A percentile compares a stretch with the other conserved stretches of the same genome.
Evolutionary conservation across 495 filamentous ascomycete species (phyloP).

Genomic region (Baudoinia panamericana): DNA sequence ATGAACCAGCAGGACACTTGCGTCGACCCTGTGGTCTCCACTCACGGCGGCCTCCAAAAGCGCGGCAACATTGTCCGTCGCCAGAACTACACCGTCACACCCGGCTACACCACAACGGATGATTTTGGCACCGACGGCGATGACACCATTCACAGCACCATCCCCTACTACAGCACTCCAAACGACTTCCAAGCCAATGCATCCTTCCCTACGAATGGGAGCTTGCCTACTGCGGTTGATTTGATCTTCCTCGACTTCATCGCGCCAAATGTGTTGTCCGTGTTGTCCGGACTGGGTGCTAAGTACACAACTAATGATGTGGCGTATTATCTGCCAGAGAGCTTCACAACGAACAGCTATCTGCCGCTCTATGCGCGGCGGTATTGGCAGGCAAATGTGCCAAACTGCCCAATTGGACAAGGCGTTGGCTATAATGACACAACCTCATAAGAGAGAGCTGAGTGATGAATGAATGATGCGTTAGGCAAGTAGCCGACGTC

Average conservation of each 20-base stretch:
- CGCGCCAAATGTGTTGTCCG: conserved; percentile 19
- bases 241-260: conserved; percentile 29
- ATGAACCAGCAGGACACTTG: conserved; percentile 30
- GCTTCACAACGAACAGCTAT: conserved; percentile 38
- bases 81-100: conserved; percentile 26
- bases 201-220: conserved; percentile 26
- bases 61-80: conserved; percentile 30
- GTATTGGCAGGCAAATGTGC: conserved; percentile 35
- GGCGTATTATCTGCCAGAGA: conserved; percentile 31
- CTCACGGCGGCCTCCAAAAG: conserved; percentile 8
- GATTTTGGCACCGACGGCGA: conserved; percentile 34
- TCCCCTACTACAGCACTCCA: conserved; percentile 19
- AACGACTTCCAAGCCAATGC: conserved; percentile 25
- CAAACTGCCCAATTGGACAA: conserved; percentile 33
- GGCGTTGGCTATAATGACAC: conserved; percentile 6
- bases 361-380: conserved; percentile 37
- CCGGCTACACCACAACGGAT: conserved; percentile 33
- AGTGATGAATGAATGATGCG: too few species aligned
- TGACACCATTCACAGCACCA: conserved; percentile 28
- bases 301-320: conserved; percentile 32
- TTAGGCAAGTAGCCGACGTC: too few species aligned
- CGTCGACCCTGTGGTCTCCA: conserved; percentile 26
- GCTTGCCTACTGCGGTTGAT: conserved; percentile 22
- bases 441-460: too few species aligned
- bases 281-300: conserved; percentile 31